Evolutionary conservation across 116 monocot species (phyloP), one percentile per base, ranked within the genome.

Genomic region (Iris pallida): DNA sequence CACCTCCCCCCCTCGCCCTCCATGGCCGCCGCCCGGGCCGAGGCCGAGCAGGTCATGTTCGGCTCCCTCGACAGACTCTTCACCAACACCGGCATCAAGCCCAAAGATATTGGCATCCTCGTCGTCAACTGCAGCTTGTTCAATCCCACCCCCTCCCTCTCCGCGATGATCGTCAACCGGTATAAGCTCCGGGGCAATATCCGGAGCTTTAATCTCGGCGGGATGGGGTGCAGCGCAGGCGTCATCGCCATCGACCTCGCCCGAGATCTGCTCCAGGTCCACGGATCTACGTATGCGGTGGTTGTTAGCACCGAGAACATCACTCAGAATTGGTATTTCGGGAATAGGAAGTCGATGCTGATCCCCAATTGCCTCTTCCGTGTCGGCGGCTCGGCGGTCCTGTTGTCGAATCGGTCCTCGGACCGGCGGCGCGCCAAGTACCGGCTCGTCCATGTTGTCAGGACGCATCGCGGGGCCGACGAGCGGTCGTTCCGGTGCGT

Each of bases 191-290:
- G 93, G 52, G 89, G 84, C 6, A 89, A 93, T 57, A 81, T 93
- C 70, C 69, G 62, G 59, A 78, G 76, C 71, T 88, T 75, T 78
- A 93, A 86, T 48, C 79, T 93, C 5, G 89, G 89, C 4, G 93
- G 93, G 46, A 93, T 93, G 93, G 93, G 93, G 0, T 93, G 93
- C 79, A 86, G 86, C 64, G 93, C 93, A 8, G 93, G 93, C 7
- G 79, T 89, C 61, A 79, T 93, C 40, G 64, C 89, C 10, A 12
- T 93, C 44, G 93, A 93, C 60, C 81, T 93, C 14, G 93, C 93
- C 30, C 71, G 73, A 5, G 79, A 89, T 51, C 79, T 93, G 20
- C 79, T 93, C 12, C 93, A 86, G 71, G 84, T 86, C 8, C 83
- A 86, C 63, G 59, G 92, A 42, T 46, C 58, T 43, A 86, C 81